A percentile compares a stretch with the other conserved stretches of the same genome.
Evolutionary conservation across 257 asterid species (phyloP).

Genomic region (Solanum microdontum): DNA sequence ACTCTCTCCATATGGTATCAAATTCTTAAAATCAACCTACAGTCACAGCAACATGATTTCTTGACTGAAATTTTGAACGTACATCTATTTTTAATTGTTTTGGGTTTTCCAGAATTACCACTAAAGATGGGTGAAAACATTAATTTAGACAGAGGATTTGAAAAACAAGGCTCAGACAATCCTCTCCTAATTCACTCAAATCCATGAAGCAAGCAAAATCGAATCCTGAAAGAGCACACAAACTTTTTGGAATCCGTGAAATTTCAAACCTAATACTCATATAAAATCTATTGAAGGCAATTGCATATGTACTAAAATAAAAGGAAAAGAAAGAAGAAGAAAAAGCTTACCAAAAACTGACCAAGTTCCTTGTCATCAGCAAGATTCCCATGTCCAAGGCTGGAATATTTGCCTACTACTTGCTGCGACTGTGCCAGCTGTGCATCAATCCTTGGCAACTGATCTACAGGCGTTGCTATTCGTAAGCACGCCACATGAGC

Average conservation of each 20-base stretch:
- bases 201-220: neutral
- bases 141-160: neutral
- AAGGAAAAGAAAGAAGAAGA: neutral
- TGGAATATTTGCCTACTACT: conserved; percentile 42
- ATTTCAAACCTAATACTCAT: neutral
- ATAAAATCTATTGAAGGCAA: neutral
- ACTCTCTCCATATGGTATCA: neutral
- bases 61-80: neutral
- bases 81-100: neutral
- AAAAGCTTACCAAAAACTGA: conserved; percentile 43
- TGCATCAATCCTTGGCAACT: conserved; percentile 70
- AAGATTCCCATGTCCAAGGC: conserved; percentile 37
- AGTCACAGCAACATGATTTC: neutral
- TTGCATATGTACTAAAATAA: neutral
- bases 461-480: conserved; percentile 80
- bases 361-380: conserved; percentile 50
- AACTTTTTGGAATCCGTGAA: neutral
- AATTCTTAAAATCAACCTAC: neutral
- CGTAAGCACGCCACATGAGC: conserved; percentile 71
- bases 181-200: neutral
- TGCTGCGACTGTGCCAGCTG: conserved; percentile 64
- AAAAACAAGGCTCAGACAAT: neutral
- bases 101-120: neutral
- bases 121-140: neutral
- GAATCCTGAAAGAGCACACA: neutral